Evolutionary conservation across 176 grass and related monocot species (phyloP).

Genomic region (Chrysopogon serrulatus): DNA sequence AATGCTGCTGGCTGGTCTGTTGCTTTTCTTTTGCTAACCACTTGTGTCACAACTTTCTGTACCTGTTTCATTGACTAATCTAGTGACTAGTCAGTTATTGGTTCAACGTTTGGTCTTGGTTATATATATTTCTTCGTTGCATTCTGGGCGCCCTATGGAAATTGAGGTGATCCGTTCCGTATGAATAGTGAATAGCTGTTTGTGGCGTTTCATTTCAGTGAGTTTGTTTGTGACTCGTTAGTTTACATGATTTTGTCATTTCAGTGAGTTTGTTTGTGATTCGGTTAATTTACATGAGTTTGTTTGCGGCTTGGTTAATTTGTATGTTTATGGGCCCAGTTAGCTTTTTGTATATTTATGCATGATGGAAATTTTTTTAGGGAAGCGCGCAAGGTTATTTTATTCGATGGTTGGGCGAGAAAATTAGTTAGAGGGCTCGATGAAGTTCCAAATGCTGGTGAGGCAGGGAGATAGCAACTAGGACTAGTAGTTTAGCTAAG

Average conservation of each 20-base stretch:
- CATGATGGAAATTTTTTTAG: not conserved
- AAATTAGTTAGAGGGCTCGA: no score
- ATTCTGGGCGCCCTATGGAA: not conserved
- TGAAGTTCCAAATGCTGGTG: no score
- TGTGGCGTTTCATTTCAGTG: no score
- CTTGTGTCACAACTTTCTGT: constrained; percentile 18
- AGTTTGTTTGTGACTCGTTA: not conserved
- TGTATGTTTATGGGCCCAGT: not conserved
- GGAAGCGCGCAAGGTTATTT: no score
- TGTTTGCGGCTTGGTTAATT: not conserved
- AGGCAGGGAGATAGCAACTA: no score
- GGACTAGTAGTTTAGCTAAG: no score
- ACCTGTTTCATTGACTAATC: constrained; percentile 22
- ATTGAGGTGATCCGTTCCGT: not conserved
- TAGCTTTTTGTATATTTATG: not conserved
- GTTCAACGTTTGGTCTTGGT: constrained; percentile 1
- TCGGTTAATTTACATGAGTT: not conserved
- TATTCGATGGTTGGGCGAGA: no score
- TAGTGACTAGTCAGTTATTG: constrained; percentile 27
- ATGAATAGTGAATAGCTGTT: not conserved
- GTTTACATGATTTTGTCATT: no score
- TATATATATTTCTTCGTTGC: not conserved
- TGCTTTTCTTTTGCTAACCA: constrained; percentile 58
- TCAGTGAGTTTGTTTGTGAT: not conserved
- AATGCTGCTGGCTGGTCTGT: constrained; percentile 24